These are phyloP conservation scores for Trametes cingulata DNA, from an alignment of 768 basidiomycete genomes.

Conservation along the genomic window DNA sequence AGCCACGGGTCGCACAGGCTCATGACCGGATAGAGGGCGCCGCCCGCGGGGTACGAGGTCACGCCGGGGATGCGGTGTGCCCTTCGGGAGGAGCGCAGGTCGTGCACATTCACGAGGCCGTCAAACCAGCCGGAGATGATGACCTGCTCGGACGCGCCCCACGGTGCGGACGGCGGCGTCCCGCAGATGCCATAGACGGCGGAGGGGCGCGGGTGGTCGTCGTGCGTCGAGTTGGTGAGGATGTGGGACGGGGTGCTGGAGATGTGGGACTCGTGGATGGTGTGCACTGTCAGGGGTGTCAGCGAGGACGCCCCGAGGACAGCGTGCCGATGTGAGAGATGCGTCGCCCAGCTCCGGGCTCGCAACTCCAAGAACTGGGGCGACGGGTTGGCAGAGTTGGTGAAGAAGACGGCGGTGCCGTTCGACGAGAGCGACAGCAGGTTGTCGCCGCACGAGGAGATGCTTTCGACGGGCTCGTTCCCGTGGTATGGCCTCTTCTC, in stretches of 20 bases:
- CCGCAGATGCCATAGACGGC: conserved; percentile 75
- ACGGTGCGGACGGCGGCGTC: conserved; percentile 61
- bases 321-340: conserved; percentile 59
- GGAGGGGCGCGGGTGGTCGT: conserved; percentile 35
- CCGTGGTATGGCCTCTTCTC: conserved; percentile 35
- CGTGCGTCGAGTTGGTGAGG: conserved; percentile 42
- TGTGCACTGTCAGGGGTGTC: conserved; percentile 59
- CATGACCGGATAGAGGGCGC: conserved; percentile 56
- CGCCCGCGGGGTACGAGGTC: conserved; percentile 18
- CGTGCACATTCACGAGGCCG: conserved; percentile 70
- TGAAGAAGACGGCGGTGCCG: conserved; percentile 48
- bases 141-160: conserved; percentile 71
- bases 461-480: conserved; percentile 54
- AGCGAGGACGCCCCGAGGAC: conserved; percentile 67
- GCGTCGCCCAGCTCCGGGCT: conserved; percentile 61
- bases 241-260: conserved; percentile 48
- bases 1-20: conserved; percentile 67
- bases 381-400: conserved; percentile 28
- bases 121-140: conserved; percentile 85
- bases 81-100: conserved; percentile 55
- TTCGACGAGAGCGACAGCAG: conserved; percentile 59
- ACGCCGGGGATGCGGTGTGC: conserved; percentile 18
- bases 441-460: conserved; percentile 46
- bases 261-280: conserved; percentile 50
- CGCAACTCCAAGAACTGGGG: conserved; percentile 45